Base-by-base conservation (phyloP, 108 stramenopile genomes). In the Stephanodiscus triporus region DNA sequence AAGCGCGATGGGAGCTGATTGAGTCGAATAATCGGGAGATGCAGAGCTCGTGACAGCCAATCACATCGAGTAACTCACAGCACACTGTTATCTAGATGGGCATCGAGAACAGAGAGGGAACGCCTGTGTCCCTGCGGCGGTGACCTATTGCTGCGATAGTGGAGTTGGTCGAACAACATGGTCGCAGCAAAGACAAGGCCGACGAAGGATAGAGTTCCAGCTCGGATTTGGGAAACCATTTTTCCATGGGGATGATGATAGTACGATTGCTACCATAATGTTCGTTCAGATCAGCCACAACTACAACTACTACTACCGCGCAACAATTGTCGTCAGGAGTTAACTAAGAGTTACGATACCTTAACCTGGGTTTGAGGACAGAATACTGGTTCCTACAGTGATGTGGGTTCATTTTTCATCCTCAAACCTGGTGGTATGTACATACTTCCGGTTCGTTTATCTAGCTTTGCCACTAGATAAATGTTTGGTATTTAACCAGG, bases 71-170 rank as follows among this genome's bases (percentile, higher is more conserved):
- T 40, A 36, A 22, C 60, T 61, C 19, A 61, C 60, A 61, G 22
- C 22, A 27, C 30, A 7, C 22, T 61, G 36, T 40, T 61, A 40
- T 42, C 60, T 13, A 61, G 37, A 36, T 42, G 14, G 37, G 29
- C 36, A 40, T 61, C 60, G 6, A 61, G 10, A 61, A n/a, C n/a
- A 0, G 60, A 61, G 60, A 61, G 60, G 14, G 60, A 61, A 22
- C 60, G 60, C 36, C 58, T 32, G 17, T 22, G 60, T 42, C 38
- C 38, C 30, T 0, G 9, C 37, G 36, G 36, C 17, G 36, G 19
- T 38, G 22, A 36, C n/a, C 19, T 42, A n/a, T 17, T 19, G 36
- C 37, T 42, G 22, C 9, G 38, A 61, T 42, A 4, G 0, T 61
- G 60, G 34, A 61, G 4, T 45, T 45, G 43, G 16, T 45, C 16